Percentiles rank a stretch among this genome's conserved stretches.
phyloP scores from a whole-genome alignment of 1,284 basidiomycete species.

The Porogramme epimiltina region DNA sequence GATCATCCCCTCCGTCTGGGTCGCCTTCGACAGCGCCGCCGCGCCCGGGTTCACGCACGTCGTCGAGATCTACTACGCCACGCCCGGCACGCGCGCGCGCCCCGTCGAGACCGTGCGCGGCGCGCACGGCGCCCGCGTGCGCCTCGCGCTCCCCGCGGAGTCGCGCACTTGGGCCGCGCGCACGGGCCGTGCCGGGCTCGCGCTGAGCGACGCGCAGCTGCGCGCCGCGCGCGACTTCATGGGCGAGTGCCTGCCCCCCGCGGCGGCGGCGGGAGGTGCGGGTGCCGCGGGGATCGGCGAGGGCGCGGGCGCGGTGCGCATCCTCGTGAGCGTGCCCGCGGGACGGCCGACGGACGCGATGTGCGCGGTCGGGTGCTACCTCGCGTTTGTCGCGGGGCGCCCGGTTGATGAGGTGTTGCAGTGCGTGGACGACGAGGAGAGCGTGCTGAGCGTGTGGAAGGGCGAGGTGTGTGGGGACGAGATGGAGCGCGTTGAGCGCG shows the following conservation, averaged over 20 bases:
- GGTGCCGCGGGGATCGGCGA: no score
- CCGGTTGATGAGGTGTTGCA: slow-evolving; percentile 24
- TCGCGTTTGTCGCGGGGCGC: slow-evolving; percentile 27
- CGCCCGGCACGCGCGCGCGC: slow-evolving; percentile 13
- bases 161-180: background rate
- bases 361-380: slow-evolving; percentile 29
- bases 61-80: slow-evolving; percentile 24
- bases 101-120: background rate
- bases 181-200: slow-evolving; percentile 23
- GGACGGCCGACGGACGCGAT: slow-evolving; percentile 31
- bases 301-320: slow-evolving; percentile 17
- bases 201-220: slow-evolving; percentile 30
- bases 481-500: slow-evolving; percentile 26
- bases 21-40: slow-evolving; percentile 21
- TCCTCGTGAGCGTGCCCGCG: slow-evolving; percentile 28
- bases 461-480: slow-evolving; percentile 34
- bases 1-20: slow-evolving; percentile 26
- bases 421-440: slow-evolving; percentile 29
- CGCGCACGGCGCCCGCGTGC: slow-evolving; percentile 18
- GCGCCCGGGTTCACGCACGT: slow-evolving; percentile 27
- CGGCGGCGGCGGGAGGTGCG: slow-evolving; percentile 10
- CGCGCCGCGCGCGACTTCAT: slow-evolving; percentile 32
- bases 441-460: slow-evolving; percentile 31
- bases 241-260: slow-evolving; percentile 25
- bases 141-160: slow-evolving; percentile 23